phyloP scores from a whole-genome alignment of 352 stramenopile species.

The Globisporangium takayamanum region DNA sequence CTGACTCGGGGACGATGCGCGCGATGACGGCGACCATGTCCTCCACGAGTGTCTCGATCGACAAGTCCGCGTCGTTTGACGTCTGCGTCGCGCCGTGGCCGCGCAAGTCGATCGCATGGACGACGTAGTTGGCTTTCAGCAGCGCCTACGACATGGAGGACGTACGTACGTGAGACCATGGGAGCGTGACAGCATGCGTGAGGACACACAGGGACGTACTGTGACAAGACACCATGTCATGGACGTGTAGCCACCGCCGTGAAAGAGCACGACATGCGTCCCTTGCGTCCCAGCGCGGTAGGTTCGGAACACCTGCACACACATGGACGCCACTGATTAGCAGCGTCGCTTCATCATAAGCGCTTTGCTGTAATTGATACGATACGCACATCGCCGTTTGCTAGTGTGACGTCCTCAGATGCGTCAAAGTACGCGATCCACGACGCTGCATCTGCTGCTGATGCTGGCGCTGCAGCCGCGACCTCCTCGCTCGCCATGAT shows the following conservation, averaged over 20 bases:
- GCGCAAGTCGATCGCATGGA: slow-evolving; percentile 81
- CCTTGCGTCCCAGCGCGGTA: slow-evolving; percentile 64
- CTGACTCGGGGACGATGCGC: slow-evolving; percentile 33
- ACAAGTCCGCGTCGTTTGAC: slow-evolving; percentile 58
- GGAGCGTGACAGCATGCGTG: background rate
- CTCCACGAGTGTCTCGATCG: slow-evolving; percentile 65
- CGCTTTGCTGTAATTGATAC: background rate
- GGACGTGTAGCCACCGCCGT: slow-evolving; percentile 80
- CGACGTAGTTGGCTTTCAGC: slow-evolving; percentile 66
- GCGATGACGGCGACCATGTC: slow-evolving; percentile 58
- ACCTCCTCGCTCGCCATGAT: background rate
- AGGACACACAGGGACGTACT: slow-evolving; percentile 19
- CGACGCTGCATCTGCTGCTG: slow-evolving; percentile 7
- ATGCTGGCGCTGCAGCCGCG: background rate
- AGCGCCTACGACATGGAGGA: slow-evolving; percentile 31
- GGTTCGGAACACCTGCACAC: slow-evolving; percentile 61
- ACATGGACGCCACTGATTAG: background rate
- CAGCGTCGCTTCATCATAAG: background rate
- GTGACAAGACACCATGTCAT: slow-evolving; percentile 83
- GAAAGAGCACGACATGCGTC: slow-evolving; percentile 73
- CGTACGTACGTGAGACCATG: background rate
- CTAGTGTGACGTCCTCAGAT: slow-evolving; percentile 50
- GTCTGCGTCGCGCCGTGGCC: slow-evolving; percentile 69
- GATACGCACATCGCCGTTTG: slow-evolving; percentile 53
- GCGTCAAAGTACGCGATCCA: slow-evolving; percentile 78